These are phyloP conservation scores for Dioscorea dumetorum DNA, from an alignment of 106 monocot species.

Conservation along the genomic window DNA sequence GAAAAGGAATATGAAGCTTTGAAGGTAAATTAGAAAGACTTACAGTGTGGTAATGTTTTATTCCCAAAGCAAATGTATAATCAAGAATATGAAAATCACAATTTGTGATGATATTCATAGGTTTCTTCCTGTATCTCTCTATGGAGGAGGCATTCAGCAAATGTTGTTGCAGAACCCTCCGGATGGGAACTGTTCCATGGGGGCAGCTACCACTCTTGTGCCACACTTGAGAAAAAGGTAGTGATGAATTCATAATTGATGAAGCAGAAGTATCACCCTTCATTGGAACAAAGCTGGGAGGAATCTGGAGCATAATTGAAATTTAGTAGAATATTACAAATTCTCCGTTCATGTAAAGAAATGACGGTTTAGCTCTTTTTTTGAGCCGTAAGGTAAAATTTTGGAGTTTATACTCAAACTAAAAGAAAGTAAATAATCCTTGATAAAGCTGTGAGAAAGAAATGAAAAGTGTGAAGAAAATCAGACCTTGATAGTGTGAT, in stretches of 20 bases:
- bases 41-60: not conserved
- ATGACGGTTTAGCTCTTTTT: not conserved
- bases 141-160: not conserved
- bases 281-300: too few species aligned
- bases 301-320: not conserved
- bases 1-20: too few species aligned
- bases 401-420: not conserved
- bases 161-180: conserved; percentile 10
- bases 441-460: not conserved
- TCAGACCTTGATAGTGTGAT: not conserved
- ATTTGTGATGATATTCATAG: not conserved
- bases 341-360: not conserved
- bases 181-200: conserved; percentile 21
- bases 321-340: not conserved
- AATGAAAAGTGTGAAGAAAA: not conserved
- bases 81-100: not conserved
- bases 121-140: too few species aligned
- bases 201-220: conserved; percentile 21
- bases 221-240: conserved; percentile 8
- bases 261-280: too few species aligned
- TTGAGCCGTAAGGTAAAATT: not conserved
- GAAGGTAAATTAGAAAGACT: not conserved
- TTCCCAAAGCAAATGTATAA: not conserved
- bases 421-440: not conserved
- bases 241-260: not conserved